Conservation (phyloP, 2,329 filamentous ascomycete species). For the Penicillium sp. region DNA sequence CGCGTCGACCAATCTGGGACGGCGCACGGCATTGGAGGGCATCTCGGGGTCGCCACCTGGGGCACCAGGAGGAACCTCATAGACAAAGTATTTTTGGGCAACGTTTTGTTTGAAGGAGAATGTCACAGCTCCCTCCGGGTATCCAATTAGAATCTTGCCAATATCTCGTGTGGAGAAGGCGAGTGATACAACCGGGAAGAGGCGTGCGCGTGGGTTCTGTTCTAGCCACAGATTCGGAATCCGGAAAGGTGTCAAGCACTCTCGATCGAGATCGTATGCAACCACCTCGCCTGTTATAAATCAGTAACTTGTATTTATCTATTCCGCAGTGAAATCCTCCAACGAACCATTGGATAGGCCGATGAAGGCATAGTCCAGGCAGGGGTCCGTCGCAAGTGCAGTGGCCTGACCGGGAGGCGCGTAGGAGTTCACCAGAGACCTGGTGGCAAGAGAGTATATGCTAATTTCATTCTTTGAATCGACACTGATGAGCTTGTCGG, state of each 20-base stretch:
- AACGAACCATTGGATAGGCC: slow-evolving; percentile 67
- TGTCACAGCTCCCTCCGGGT: slow-evolving; percentile 79
- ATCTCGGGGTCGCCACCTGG: slow-evolving; percentile 71
- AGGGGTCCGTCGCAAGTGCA: slow-evolving; percentile 76
- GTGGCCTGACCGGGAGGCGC: slow-evolving; percentile 74
- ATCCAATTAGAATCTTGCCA: slow-evolving; percentile 87
- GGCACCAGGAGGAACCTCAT: slow-evolving; percentile 75
- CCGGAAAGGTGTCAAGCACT: slow-evolving; percentile 70
- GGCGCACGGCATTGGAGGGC: slow-evolving; percentile 61
- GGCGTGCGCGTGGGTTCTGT: slow-evolving; percentile 64
- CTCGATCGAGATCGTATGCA: slow-evolving; percentile 89
- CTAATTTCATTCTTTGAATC: slow-evolving; percentile 83
- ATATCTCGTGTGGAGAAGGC: slow-evolving; percentile 89
- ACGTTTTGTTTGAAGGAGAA: slow-evolving; percentile 94
- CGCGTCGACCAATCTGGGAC: slow-evolving; percentile 75
- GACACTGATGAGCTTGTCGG: slow-evolving; percentile 78
- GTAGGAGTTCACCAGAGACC: slow-evolving; percentile 65
- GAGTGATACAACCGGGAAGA: slow-evolving; percentile 69
- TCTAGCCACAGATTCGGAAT: slow-evolving; percentile 86
- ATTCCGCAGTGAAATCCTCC: not conserved
- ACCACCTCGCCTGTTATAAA: slow-evolving; percentile 65
- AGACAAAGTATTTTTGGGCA: slow-evolving; percentile 75
- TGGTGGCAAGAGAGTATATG: slow-evolving; percentile 76
- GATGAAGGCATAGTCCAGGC: slow-evolving; percentile 88
- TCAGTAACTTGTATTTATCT: not conserved